These are phyloP conservation scores for Suhomyces maxii DNA, from an alignment of 1,139 yeast genomes.

Conservation along the genomic window DNA sequence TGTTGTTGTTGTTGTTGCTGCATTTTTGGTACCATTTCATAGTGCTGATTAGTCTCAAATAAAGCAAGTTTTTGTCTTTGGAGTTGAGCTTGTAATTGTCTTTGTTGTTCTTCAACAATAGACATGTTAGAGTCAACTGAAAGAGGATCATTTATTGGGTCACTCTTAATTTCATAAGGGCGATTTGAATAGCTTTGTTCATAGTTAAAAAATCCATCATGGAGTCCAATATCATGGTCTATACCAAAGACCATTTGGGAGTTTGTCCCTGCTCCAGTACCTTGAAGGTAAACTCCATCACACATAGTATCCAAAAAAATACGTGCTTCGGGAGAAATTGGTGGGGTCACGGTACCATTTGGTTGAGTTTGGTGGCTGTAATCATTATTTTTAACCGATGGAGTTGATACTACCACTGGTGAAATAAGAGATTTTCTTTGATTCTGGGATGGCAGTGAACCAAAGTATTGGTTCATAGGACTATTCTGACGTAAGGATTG, in stretches of 20 bases:
- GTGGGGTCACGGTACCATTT: constrained; percentile 5
- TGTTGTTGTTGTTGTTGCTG: no score
- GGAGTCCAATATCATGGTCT: background rate
- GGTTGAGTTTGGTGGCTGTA: background rate
- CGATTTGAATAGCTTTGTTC: background rate
- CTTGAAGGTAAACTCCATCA: background rate
- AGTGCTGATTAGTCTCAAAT: background rate
- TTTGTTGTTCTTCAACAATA: constrained; percentile 6
- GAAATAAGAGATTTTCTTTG: constrained; percentile 5
- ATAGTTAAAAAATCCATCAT: constrained; percentile 10
- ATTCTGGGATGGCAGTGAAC: constrained; percentile 2
- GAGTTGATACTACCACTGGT: constrained; percentile 8
- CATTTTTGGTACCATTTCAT: background rate
- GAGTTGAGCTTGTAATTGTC: constrained; percentile 6
- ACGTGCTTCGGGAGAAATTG: constrained; percentile 5
- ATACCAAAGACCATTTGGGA: background rate
- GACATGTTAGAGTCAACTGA: constrained; percentile 3
- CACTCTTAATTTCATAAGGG: background rate
- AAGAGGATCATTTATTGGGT: background rate
- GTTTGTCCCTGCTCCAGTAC: background rate
- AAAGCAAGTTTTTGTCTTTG: constrained; percentile 1
- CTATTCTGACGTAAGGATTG: constrained; percentile 4
- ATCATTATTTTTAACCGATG: constrained; percentile 1
- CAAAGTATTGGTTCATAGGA: constrained; percentile 4
- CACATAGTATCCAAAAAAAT: constrained; percentile 4